Conservation (phyloP, 345 rosid genomes). For the Odontarrhena argentea region DNA sequence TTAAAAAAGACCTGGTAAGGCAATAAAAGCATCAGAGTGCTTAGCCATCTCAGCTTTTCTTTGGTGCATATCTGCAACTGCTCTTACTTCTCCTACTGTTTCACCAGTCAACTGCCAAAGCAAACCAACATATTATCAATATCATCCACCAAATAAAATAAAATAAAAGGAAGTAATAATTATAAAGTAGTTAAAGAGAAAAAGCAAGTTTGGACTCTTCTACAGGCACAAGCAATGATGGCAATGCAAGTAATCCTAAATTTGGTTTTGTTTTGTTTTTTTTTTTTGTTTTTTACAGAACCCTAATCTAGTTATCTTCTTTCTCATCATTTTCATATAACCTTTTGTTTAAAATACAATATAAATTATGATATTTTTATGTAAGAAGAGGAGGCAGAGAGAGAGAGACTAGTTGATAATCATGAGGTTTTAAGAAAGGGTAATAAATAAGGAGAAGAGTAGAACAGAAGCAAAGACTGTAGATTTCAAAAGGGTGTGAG, state of each 20-base stretch:
- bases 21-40: slow-evolving; percentile 99
- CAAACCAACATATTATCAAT: slow-evolving; percentile 26
- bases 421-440: slow-evolving; percentile 28
- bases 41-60: slow-evolving; percentile 99
- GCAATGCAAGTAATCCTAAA: slow-evolving; percentile 38
- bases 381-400: slow-evolving; percentile 13
- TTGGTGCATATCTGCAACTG: slow-evolving; percentile 99
- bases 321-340: slow-evolving; percentile 25
- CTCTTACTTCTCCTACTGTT: slow-evolving; percentile 99
- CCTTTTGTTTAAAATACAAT: slow-evolving; percentile 10
- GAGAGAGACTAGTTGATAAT: slow-evolving; percentile 30
- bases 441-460: slow-evolving; percentile 35
- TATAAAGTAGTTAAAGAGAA: slow-evolving; percentile 38
- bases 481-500: slow-evolving; percentile 16
- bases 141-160: slow-evolving; percentile 21
- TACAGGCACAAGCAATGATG: slow-evolving; percentile 46
- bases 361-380: slow-evolving; percentile 13
- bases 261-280: slow-evolving; percentile 21
- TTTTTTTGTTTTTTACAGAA: slow-evolving; percentile 20
- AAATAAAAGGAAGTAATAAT: slow-evolving; percentile 38
- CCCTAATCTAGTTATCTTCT: slow-evolving; percentile 32
- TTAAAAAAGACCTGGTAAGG: slow-evolving; percentile 86
- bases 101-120: slow-evolving; percentile 92
- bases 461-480: slow-evolving; percentile 40
- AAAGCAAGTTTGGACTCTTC: slow-evolving; percentile 48